These are phyloP conservation scores for Neurospora hispaniola DNA, from an alignment of 495 filamentous ascomycete species.

Conservation along the genomic window DNA sequence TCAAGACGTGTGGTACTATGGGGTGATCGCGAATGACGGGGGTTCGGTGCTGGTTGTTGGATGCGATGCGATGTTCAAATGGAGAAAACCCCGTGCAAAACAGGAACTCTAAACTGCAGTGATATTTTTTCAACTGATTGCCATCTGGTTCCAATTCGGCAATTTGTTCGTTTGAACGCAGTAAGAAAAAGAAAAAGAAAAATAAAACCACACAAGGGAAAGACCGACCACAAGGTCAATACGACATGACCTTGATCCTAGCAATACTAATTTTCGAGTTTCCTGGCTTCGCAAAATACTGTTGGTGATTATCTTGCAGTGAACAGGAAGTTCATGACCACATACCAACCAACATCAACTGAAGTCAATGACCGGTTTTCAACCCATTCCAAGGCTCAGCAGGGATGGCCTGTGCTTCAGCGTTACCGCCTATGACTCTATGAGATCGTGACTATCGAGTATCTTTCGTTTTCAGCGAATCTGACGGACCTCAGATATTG, in stretches of 20 bases:
- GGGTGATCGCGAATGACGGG: not conserved
- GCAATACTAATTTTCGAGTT: not conserved
- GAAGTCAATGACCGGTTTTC: not conserved
- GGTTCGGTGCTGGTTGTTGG: not conserved
- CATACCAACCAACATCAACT: not conserved
- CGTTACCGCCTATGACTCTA: not conserved
- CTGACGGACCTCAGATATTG: not conserved
- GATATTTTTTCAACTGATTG: not conserved
- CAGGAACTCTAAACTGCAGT: not conserved
- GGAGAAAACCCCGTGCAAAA: not conserved
- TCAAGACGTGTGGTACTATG: not conserved
- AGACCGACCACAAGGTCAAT: not conserved
- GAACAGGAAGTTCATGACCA: not conserved
- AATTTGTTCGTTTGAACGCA: not conserved
- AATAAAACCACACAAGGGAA: not conserved
- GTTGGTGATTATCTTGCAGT: not conserved
- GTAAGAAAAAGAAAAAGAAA: not conserved
- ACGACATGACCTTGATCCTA: not conserved
- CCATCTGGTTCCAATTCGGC: not conserved
- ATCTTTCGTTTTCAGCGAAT: not conserved
- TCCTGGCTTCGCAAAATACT: not conserved
- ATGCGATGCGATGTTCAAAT: not conserved
- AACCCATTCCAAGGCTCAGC: not conserved
- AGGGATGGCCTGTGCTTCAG: not conserved
- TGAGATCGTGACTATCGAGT: not conserved